phyloP scores from a whole-genome alignment of 805 yeast species.

The Ogataea parapolymorpha region DNA sequence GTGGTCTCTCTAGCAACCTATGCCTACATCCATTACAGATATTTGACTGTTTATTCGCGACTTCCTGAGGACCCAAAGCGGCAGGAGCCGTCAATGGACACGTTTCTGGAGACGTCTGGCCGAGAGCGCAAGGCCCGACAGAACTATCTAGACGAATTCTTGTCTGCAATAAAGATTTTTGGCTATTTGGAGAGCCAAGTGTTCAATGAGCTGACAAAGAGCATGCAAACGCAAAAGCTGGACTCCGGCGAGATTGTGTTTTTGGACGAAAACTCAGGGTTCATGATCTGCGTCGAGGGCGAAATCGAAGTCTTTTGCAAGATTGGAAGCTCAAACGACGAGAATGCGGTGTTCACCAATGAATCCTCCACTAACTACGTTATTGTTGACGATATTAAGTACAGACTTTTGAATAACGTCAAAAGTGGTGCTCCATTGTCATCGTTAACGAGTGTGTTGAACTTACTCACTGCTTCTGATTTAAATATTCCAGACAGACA shows the following conservation, averaged over 20 bases:
- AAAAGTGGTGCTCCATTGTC: constrained; percentile 84
- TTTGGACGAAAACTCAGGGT: constrained; percentile 67
- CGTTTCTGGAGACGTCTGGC: constrained; percentile 39
- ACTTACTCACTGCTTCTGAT: constrained; percentile 47
- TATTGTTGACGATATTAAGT: constrained; percentile 53
- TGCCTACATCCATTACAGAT: constrained; percentile 57
- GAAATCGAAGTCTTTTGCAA: constrained; percentile 73
- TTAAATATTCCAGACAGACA: background rate
- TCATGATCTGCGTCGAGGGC: constrained; percentile 92
- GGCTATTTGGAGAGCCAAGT: constrained; percentile 90
- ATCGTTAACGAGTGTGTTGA: constrained; percentile 74
- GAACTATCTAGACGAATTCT: constrained; percentile 82
- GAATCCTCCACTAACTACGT: constrained; percentile 40
- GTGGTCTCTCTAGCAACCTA: constrained; percentile 36
- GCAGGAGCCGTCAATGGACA: constrained; percentile 43
- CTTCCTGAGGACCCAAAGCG: constrained; percentile 43
- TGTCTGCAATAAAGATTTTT: constrained; percentile 87
- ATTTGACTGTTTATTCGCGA: constrained; percentile 61
- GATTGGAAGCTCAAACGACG: constrained; percentile 34
- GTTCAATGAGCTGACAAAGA: constrained; percentile 87
- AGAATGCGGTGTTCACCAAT: constrained; percentile 24
- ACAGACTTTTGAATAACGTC: constrained; percentile 75
- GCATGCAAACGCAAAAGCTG: constrained; percentile 84
- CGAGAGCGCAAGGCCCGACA: constrained; percentile 41
- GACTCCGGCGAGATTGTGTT: constrained; percentile 72